These are phyloP conservation scores for Amylocystis lapponica DNA, from an alignment of 768 basidiomycete species.

Conservation along the genomic window DNA sequence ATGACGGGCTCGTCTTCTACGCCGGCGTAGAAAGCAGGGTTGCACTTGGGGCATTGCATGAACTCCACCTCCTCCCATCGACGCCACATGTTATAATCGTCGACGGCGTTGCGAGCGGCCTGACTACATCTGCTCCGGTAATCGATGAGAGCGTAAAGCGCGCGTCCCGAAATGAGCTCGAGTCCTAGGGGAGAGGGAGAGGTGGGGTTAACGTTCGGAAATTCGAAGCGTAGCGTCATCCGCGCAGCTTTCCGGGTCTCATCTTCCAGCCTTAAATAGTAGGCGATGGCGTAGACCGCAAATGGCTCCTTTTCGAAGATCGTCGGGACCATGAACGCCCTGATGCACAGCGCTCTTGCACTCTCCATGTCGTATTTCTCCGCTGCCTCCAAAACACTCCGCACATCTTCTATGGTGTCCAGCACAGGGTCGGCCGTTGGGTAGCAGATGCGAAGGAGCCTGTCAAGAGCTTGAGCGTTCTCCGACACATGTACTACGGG, in stretches of 20 bases:
- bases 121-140: neutral
- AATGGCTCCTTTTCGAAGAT: neutral
- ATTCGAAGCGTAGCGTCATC: neutral
- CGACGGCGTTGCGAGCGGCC: too few relatives aligned
- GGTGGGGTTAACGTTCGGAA: neutral
- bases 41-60: too few relatives aligned
- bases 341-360: neutral
- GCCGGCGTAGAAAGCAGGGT: too few relatives aligned
- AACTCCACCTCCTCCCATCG: too few relatives aligned
- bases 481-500: conserved; percentile 3
- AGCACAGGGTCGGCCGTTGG: conserved; percentile 9
- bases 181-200: neutral
- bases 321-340: neutral
- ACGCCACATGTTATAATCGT: too few relatives aligned
- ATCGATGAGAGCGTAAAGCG: neutral
- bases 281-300: neutral
- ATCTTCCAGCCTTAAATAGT: neutral
- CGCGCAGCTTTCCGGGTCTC: neutral
- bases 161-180: neutral
- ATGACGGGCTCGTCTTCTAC: too few relatives aligned
- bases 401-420: conserved; percentile 1
- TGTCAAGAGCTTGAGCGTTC: conserved; percentile 7
- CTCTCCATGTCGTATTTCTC: conserved; percentile 12
- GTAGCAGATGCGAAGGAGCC: conserved; percentile 14
- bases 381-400: conserved; percentile 11